Conservation (phyloP, 1,284 basidiomycete genomes). For the Austropuccinia psidii region DNA sequence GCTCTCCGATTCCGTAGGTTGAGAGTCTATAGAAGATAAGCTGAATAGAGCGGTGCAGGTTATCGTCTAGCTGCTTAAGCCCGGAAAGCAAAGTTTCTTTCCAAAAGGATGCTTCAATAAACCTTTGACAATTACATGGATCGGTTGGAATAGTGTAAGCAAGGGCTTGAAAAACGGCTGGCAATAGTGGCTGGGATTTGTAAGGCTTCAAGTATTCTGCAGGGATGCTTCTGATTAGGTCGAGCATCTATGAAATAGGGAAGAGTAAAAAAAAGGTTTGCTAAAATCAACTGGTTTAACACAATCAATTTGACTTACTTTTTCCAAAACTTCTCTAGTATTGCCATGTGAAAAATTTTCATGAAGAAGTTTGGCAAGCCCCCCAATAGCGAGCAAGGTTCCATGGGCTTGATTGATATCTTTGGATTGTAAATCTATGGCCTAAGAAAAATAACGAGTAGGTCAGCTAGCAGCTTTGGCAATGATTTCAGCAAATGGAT, state of each 20-base stretch:
- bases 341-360: neutral
- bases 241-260: constrained; percentile 7
- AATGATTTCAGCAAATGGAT: neutral
- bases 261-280: constrained; percentile 1
- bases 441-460: constrained; percentile 50
- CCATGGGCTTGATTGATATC: constrained; percentile 74
- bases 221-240: neutral
- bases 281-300: neutral
- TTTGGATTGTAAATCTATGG: constrained; percentile 56
- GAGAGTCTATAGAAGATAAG: constrained; percentile 12
- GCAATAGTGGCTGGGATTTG: neutral
- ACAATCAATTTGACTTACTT: neutral
- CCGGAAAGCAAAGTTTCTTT: constrained; percentile 1
- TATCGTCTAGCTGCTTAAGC: constrained; percentile 27
- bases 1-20: neutral
- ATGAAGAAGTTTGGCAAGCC: constrained; percentile 54
- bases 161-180: constrained; percentile 25
- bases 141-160: constrained; percentile 2
- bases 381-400: constrained; percentile 63
- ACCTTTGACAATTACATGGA: neutral
- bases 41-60: constrained; percentile 9
- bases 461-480: neutral
- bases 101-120: constrained; percentile 15
- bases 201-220: neutral
- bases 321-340: neutral